Base-by-base conservation (phyloP, 228 moss, liverwort and hornwort species). In the Sphagnum magellanicum region DNA sequence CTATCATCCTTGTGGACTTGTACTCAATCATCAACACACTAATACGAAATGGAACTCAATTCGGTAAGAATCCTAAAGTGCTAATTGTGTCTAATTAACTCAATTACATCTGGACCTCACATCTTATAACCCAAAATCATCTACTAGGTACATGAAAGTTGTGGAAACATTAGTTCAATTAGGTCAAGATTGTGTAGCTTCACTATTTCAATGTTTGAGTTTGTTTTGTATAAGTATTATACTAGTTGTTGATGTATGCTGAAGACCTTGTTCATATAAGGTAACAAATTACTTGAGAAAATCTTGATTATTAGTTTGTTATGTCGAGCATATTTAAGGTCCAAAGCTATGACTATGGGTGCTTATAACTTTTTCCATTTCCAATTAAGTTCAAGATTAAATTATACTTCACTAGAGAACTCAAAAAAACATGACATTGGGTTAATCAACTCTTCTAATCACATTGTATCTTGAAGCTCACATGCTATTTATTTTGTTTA, bases 1-100 rank as follows among this genome's bases (percentile, higher is more conserved):
- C 71, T 0, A 32, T 86, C 76, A 48, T 78, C 57, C 65, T 81
- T 15, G 82, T 74, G 10, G 74, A 82, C 63, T 49, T 73, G 5
- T 71, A 77, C 70, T 11, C 0, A 6, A 64, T 72, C 60, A 49
- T 80, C 52, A 65, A 67, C 52, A 68, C 55, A 51, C 63, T 80
- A 1, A 52, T 76, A 15, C 53, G 52, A 58, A 76, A 74, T 48
- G 48, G 64, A 4, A 17, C 73, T 51, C 10, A 66, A 7, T 49
- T 73, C 17, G 78, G 83, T 86, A 65, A 9, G 71, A n/a, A 32
- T 63, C 53, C 60, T 63, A 61, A 5, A 59, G 49, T 1, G 12
- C 17, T 58, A n/a, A 4, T 14, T 16, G 16, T 53, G 5, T 16
- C 13, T 12, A 65, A 12, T 48, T 50, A 10, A 12, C 48, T 17